These are phyloP conservation scores for Nannochloropsis granulata DNA, from an alignment of 108 stramenopile genomes.

Conservation along the genomic window DNA sequence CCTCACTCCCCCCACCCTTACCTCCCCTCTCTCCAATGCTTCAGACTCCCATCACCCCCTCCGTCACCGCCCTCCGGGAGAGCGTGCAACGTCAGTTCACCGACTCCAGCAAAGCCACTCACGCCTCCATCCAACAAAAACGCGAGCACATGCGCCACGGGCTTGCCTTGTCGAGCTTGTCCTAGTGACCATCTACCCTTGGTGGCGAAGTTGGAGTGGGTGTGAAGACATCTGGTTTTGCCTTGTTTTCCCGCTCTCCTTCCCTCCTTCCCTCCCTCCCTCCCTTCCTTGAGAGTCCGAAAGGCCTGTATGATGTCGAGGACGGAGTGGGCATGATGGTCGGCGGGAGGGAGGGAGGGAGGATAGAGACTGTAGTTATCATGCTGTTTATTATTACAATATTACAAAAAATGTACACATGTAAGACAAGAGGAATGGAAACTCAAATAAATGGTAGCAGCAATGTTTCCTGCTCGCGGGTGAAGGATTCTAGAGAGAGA, in stretches of 20 bases:
- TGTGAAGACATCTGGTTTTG: neutral
- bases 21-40: neutral
- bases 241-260: too few species aligned
- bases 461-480: too few species aligned
- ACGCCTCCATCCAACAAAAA: neutral
- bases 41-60: neutral
- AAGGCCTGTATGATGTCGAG: too few species aligned
- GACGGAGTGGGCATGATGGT: neutral
- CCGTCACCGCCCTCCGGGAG: neutral
- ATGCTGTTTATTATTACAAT: neutral
- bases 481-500: too few species aligned
- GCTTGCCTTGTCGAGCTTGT: neutral
- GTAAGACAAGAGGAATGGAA: neutral
- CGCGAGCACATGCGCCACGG: neutral
- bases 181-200: neutral
- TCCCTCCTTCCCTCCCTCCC: too few species aligned
- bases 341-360: neutral
- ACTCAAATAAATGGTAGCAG: too few species aligned
- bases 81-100: neutral
- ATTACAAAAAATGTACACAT: neutral
- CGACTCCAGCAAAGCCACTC: neutral
- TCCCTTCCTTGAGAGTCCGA: too few species aligned
- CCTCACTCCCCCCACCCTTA: neutral
- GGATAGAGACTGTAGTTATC: neutral
- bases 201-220: neutral